Conservation (phyloP, 78 protist species). For the Bigelowiella natans region DNA sequence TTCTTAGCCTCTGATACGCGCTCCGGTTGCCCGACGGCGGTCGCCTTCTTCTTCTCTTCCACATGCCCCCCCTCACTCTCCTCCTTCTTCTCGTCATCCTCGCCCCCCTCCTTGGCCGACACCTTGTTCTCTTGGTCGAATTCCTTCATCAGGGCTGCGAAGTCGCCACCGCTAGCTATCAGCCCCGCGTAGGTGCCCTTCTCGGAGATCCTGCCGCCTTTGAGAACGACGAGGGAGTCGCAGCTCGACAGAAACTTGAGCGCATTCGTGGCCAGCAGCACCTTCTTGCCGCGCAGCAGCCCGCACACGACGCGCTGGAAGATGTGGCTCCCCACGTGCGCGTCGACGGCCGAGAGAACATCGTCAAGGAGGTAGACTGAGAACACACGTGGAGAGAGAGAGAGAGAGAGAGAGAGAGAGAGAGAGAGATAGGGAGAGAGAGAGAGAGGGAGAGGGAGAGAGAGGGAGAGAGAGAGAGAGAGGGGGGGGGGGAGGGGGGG, state of each 20-base stretch:
- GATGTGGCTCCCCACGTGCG: background rate
- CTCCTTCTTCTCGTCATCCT: no score
- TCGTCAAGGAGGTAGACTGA: conserved; percentile 17
- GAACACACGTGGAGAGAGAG: no score
- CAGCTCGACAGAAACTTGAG: conserved; percentile 38
- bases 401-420: background rate
- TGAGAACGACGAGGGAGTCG: conserved; percentile 42
- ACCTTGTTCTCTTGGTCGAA: background rate
- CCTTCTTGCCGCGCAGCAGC: background rate
- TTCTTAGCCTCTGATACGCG: background rate
- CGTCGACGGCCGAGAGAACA: background rate
- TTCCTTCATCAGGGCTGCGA: background rate
- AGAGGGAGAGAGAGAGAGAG: conserved; percentile 29
- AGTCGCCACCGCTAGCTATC: background rate
- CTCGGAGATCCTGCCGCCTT: conserved; percentile 6
- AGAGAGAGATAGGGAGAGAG: no score
- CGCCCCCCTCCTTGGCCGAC: background rate
- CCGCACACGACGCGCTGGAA: conserved; percentile 33
- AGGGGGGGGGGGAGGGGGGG: conserved; percentile 11
- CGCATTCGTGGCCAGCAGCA: conserved; percentile 29
- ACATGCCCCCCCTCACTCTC: no score
- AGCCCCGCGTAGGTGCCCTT: background rate
- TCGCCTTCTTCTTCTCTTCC: background rate
- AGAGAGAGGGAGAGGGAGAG: background rate
- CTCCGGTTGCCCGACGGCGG: background rate